Percentiles rank a stretch among this genome's conserved stretches.
Evolutionary conservation across 1,284 basidiomycete genomes (phyloP).

Genomic region (Ustilago loliicola): DNA sequence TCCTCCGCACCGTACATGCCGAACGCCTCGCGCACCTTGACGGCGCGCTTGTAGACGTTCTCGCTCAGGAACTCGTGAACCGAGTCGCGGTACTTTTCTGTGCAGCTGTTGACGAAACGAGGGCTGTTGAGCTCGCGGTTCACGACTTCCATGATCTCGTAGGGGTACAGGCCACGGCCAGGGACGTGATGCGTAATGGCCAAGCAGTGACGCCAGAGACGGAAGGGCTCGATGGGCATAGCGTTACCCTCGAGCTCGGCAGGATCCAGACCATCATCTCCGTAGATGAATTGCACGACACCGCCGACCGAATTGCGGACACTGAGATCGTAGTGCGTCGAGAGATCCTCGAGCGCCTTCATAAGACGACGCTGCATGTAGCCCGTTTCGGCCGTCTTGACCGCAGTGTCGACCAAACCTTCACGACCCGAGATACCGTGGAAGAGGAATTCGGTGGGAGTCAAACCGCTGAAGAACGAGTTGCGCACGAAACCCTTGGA

Average conservation of each 20-base stretch:
- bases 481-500: conserved; percentile 99
- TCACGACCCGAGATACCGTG: conserved; percentile 99
- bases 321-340: conserved; percentile 96
- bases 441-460: conserved; percentile 96
- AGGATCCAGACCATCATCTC: conserved; percentile 96
- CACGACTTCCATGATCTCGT: conserved; percentile 84
- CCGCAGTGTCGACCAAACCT: conserved; percentile 98
- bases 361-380: conserved; percentile 99
- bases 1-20: conserved; percentile 88
- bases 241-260: conserved; percentile 92
- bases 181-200: conserved; percentile 74
- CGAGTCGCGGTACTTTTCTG: conserved; percentile 81
- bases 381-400: conserved; percentile 99
- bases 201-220: conserved; percentile 88
- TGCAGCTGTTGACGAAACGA: conserved; percentile 75
- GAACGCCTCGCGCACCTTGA: conserved; percentile 79
- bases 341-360: conserved; percentile 98
- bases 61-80: conserved; percentile 82
- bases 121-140: conserved; percentile 76
- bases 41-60: conserved; percentile 79
- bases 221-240: conserved; percentile 79
- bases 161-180: conserved; percentile 82
- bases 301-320: conserved; percentile 95
- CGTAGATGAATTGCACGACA: conserved; percentile 97
- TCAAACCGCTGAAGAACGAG: conserved; percentile 92